Evolutionary conservation across 495 filamentous ascomycete genomes (phyloP), one percentile per base, ranked within the genome.

Genomic region (Talaromyces wortmannii): DNA sequence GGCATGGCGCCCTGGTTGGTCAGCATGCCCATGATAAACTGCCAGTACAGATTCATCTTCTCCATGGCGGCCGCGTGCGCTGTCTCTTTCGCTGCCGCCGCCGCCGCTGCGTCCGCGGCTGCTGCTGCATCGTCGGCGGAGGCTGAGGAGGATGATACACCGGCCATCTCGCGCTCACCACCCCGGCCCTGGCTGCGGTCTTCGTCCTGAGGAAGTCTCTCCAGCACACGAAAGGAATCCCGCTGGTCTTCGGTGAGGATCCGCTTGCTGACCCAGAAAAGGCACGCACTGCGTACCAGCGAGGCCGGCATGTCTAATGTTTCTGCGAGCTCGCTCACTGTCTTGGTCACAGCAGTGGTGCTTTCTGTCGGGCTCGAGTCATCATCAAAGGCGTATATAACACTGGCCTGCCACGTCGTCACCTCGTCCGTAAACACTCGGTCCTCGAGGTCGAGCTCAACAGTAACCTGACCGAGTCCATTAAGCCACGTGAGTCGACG

Each of bases 1-100:
- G 87, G 82, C 87, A 95, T 95, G 31, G 84, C 72, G 6, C 87
- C 89, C 55, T 86, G 80, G 66, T 97, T 97, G 56, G 89, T 97
- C 71, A 99, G 72, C 92, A 99, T 97, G 46, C 88, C 90, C 50
- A 89, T 75, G 56, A 99, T 89, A 64, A 94, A 97, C 64, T 89
- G 84, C 84, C 85, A 88, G 72, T 96, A 95, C 40, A 96, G 77
- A 51, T 82, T 80, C 72, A 86, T 86, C 63, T 91, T 92, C 73
- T 95, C 89, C 65, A 78, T 79, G 12, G 83, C 80, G 42, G 78
- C 71, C 40, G 74, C 75, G 42, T 77, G 67, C 7, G 75, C 74
- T 4, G 68, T 63, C 63, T 72, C 64, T 56, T 76, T 74, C 16
- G 74, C 70, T 17, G 72, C 72, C 3, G 70, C 73, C 5, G 71